These are phyloP conservation scores for Aureobasidium sp. DNA, from an alignment of 2,329 filamentous ascomycete genomes.

Conservation along the genomic window DNA sequence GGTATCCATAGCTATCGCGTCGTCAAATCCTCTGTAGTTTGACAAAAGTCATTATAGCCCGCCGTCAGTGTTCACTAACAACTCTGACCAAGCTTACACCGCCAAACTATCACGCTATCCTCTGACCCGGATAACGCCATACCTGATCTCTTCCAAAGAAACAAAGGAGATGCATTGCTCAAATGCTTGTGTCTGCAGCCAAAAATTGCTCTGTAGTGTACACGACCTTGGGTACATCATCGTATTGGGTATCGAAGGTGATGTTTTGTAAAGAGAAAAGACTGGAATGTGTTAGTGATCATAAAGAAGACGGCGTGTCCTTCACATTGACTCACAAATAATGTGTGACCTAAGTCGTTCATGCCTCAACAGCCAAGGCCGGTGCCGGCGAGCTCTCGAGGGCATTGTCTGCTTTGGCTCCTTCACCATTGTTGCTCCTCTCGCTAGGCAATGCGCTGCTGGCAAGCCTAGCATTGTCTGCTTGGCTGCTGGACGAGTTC, in stretches of 20 bases:
- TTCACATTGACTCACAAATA: neutral
- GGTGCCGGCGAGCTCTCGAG: conserved; percentile 28
- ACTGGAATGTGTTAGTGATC: neutral
- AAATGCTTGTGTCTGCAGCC: neutral
- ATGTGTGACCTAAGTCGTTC: neutral
- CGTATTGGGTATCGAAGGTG: neutral
- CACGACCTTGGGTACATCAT: neutral
- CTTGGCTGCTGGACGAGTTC: conserved; percentile 46
- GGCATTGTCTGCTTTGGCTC: conserved; percentile 21
- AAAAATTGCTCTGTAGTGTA: neutral
- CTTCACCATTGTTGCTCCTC: conserved; percentile 47
- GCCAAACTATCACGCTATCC: conserved; percentile 1
- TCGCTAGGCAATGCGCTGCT: conserved; percentile 53
- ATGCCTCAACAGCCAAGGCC: conserved; percentile 17
- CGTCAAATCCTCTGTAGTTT: neutral
- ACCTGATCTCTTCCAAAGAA: neutral
- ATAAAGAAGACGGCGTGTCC: neutral
- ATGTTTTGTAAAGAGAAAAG: neutral
- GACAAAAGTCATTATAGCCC: neutral
- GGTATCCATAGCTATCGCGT: neutral
- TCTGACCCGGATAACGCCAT: conserved; percentile 2
- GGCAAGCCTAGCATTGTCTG: conserved; percentile 46
- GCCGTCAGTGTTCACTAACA: neutral
- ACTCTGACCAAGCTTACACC: neutral
- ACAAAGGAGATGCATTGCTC: neutral